Conservation (phyloP, 164 flowering plant species). For the Warburgia ugandensis region DNA sequence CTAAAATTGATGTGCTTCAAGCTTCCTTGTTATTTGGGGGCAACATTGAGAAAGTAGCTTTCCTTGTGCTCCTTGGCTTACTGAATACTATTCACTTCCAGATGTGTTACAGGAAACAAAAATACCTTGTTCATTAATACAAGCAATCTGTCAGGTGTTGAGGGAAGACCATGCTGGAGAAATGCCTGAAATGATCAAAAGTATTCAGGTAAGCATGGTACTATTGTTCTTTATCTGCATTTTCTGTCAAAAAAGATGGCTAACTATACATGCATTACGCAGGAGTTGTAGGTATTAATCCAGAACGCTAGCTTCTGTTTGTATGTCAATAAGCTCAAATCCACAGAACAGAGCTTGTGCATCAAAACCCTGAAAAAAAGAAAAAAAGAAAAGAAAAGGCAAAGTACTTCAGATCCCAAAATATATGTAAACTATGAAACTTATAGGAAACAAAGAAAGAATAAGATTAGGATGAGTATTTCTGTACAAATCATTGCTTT, state of each 20-base stretch:
- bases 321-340: constrained; percentile 58
- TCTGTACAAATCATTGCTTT: too few relatives aligned
- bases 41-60: too few relatives aligned
- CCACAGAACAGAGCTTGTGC: constrained; percentile 46
- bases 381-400: too few relatives aligned
- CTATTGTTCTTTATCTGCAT: neutral
- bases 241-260: constrained; percentile 16
- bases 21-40: too few relatives aligned
- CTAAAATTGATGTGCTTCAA: too few relatives aligned
- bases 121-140: constrained; percentile 74
- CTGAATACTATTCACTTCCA: too few relatives aligned
- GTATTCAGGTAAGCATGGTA: too few relatives aligned
- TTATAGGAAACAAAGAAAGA: too few relatives aligned
- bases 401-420: too few relatives aligned
- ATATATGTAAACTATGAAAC: too few relatives aligned
- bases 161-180: constrained; percentile 84
- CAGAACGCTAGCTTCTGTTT: constrained; percentile 90
- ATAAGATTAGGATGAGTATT: too few relatives aligned
- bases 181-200: constrained; percentile 52
- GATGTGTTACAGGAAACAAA: neutral
- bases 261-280: constrained; percentile 84
- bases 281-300: constrained; percentile 74
- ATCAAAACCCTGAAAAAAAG: constrained; percentile 48
- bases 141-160: constrained; percentile 54
- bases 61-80: neutral